Evolutionary conservation across 306 rosid genomes (phyloP).

Genomic region (Nissolia schottii): DNA sequence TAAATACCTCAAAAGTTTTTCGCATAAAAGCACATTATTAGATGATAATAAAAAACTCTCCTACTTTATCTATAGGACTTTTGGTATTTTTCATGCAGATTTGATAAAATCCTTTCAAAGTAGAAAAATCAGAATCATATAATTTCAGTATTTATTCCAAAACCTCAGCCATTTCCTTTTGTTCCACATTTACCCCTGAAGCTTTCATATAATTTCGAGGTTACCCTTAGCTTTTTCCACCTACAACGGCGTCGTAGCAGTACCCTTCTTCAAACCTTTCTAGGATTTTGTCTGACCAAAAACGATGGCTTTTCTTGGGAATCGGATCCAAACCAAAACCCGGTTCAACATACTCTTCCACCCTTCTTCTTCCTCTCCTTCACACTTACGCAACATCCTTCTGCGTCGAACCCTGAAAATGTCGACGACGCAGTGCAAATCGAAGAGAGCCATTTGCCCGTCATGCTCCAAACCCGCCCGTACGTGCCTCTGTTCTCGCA

Average conservation of each 20-base stretch:
- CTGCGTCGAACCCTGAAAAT: slow-evolving; percentile 25
- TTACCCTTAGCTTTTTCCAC: neutral
- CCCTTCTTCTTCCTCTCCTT: neutral
- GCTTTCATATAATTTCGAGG: neutral
- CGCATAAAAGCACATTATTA: too few species aligned
- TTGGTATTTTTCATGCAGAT: too few species aligned
- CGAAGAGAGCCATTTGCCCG: slow-evolving; percentile 67
- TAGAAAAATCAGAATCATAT: too few species aligned
- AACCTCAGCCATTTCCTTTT: neutral
- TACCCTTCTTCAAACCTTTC: neutral
- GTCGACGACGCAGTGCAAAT: slow-evolving; percentile 37
- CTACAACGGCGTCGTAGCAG: slow-evolving; percentile 9
- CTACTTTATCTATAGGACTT: too few species aligned
- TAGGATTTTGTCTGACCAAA: neutral
- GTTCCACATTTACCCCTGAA: neutral
- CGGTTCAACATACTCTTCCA: neutral
- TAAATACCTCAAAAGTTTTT: too few species aligned
- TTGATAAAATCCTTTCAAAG: too few species aligned
- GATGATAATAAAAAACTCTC: too few species aligned
- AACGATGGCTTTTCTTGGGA: slow-evolving; percentile 14
- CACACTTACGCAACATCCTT: neutral
- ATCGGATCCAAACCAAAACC: slow-evolving; percentile 14
- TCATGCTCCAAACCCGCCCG: slow-evolving; percentile 70
- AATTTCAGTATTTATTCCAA: neutral
- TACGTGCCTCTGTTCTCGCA: slow-evolving; percentile 72